Evolutionary conservation across 768 basidiomycete genomes (phyloP), one percentile per base, ranked within the genome.

Genomic region (Cystofilobasidium capitatum): DNA sequence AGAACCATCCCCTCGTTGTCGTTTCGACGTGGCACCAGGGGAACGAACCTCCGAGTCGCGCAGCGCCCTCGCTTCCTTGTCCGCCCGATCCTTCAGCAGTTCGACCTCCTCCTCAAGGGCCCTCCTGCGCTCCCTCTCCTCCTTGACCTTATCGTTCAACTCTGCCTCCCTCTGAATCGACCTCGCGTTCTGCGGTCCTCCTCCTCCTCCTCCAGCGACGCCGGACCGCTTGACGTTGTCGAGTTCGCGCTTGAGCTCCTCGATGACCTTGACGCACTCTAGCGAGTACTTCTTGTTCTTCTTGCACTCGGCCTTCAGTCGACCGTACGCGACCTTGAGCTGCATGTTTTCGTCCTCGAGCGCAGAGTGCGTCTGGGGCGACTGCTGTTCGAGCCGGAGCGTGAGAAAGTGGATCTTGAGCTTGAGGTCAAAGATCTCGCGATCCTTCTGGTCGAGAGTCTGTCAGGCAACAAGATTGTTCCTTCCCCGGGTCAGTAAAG

Each of bases 401-500:
- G 97, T 90, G 49, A 96, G 83, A 75, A 96, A 94, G 75, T 96
- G 91, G 3, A 97, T 89, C 67, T 91, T 89, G 61, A 98, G 83
- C 77, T 97, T 96, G 75, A 99, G 86, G 74, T 87, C 88, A 77
- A 98, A 97, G 81, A 94, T 94, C 76, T 98, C 93, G 76, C 93
- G 96, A 80, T 94, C 92, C 73, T 92, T 84, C 70, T 85, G 86
- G 78, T 98, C 91, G 74, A 96, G 90, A 10, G 24, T 61, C 6
- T 3, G 8, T 55, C 13, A n/a, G n/a, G n/a, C n/a, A n/a, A n/a
- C n/a, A n/a, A n/a, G n/a, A n/a, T n/a, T n/a, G n/a, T n/a, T n/a
- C n/a, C n/a, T n/a, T n/a, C n/a, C n/a, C n/a, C n/a, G 17, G 36
- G 17, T 26, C 6, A 31, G 63, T 26, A 14, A 58, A 2, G 47